Base-by-base conservation (phyloP, 2,329 filamentous ascomycete species). In the Aspergillus proliferans region DNA sequence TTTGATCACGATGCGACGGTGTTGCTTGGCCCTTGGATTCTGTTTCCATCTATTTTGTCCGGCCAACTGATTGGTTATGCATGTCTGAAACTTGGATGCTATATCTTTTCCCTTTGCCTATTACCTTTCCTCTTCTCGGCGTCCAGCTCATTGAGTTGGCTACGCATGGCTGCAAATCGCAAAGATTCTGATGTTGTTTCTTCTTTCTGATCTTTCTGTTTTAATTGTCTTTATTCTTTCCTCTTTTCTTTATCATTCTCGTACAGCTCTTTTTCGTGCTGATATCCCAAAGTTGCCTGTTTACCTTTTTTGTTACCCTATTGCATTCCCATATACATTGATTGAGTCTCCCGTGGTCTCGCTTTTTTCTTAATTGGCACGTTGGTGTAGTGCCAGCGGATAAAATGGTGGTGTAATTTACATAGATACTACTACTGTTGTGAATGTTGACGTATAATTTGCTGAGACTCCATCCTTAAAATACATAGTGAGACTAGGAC, bases 181-280 rank as follows among this genome's bases (percentile, higher is more conserved):
- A 18, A 64, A 61, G 64, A 65, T 65, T 64, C 54, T 50, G 26
- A 47, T 42, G 49, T 54, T 49, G 47, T 53, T 45, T 50, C 49
- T 47, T 56, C 33, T 45, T 47, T 38, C 47, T 48, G 51, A 53
- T 46, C 22, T 46, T 33, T 47, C 42, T 48, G 47, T 43, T 43
- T 54, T 52, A 12, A 19, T 40, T 48, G 26, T 39, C 49, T 56
- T 53, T 47, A 55, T 45, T 51, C 52, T 45, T 51, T 46, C 47
- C 52, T 46, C 30, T 40, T 54, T 50, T 49, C 42, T 48, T 47
- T 24, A 45, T 51, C 41, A 28, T 46, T 30, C 40, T 14, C 22
- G 43, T 34, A 48, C 42, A 24, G 49, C 34, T 46, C 51, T 47
- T 53, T 47, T 47, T 50, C 44, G 48, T 53, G 50, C 53, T 52